phyloP scores from a whole-genome alignment of 148 eudicot genomes.

The Chenopodium berlandieri region DNA sequence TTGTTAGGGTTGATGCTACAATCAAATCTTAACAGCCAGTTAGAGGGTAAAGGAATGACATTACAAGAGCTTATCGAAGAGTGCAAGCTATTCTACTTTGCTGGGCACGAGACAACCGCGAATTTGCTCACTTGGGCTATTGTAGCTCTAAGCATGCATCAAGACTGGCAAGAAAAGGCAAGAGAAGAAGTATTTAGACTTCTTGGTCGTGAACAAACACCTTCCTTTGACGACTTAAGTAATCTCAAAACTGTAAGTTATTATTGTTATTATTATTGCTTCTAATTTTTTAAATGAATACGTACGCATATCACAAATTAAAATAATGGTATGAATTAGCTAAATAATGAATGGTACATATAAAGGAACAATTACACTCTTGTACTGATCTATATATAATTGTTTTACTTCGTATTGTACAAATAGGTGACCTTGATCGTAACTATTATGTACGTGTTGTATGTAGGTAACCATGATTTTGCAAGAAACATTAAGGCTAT shows the following conservation, averaged over 20 bases:
- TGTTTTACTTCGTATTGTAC: too few species aligned
- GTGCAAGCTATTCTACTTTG: background rate
- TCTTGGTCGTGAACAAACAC: background rate
- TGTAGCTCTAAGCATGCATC: background rate
- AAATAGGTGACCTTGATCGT: background rate
- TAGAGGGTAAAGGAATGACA: background rate
- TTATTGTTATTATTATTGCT: too few species aligned
- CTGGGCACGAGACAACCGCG: background rate
- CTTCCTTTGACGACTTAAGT: background rate
- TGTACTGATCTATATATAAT: too few species aligned
- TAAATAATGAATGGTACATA: too few species aligned
- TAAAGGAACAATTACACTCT: too few species aligned
- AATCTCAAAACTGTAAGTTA: background rate
- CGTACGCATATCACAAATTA: too few species aligned
- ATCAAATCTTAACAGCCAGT: background rate
- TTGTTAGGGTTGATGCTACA: background rate
- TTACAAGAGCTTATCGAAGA: background rate
- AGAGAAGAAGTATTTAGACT: background rate
- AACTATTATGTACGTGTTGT: background rate
- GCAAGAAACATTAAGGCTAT: conserved; percentile 11
- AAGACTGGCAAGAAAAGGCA: background rate
- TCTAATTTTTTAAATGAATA: too few species aligned
- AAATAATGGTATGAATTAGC: too few species aligned
- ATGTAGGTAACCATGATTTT: conserved; percentile 1
- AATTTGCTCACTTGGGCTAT: background rate